These are phyloP conservation scores for Alternaria consortialis DNA, from an alignment of 2,329 filamentous ascomycete species.

Conservation along the genomic window DNA sequence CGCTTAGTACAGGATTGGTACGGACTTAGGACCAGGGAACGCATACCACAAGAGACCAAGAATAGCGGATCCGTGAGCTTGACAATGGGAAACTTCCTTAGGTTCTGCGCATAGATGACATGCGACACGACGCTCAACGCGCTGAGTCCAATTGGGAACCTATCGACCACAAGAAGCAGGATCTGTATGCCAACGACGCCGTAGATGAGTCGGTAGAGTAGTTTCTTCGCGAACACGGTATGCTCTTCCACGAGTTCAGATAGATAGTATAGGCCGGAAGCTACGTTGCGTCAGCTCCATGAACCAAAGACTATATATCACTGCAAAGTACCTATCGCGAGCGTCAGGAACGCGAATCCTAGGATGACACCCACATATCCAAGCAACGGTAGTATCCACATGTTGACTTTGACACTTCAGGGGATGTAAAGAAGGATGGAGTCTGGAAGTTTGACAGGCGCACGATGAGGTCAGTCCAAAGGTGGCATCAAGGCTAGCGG, in stretches of 20 bases:
- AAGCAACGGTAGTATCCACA: constrained; percentile 96
- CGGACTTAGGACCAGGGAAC: neutral
- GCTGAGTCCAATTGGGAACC: constrained; percentile 81
- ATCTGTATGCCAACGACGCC: constrained; percentile 76
- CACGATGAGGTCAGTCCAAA: constrained; percentile 39
- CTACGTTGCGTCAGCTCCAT: constrained; percentile 55
- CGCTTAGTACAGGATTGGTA: constrained; percentile 10
- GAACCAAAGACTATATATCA: neutral
- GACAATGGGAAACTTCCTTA: constrained; percentile 78
- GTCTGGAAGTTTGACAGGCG: constrained; percentile 14
- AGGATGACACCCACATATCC: constrained; percentile 87
- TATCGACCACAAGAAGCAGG: constrained; percentile 80
- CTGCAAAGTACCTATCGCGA: constrained; percentile 77
- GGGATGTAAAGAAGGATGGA: constrained; percentile 6
- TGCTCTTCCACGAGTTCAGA: constrained; percentile 98
- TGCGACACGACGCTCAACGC: constrained; percentile 81
- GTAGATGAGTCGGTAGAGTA: constrained; percentile 89
- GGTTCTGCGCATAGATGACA: constrained; percentile 86
- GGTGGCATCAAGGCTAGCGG: constrained; percentile 34
- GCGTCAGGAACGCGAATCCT: constrained; percentile 91
- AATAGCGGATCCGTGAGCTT: constrained; percentile 89
- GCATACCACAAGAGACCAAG: constrained; percentile 78
- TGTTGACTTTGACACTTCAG: constrained; percentile 54
- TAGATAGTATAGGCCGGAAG: constrained; percentile 97
- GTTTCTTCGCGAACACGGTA: constrained; percentile 86